A percentile compares a stretch with the other conserved stretches of the same genome.
These are phyloP conservation scores for Lupinus albus DNA, from an alignment of 306 rosid genomes.

Conservation along the genomic window DNA sequence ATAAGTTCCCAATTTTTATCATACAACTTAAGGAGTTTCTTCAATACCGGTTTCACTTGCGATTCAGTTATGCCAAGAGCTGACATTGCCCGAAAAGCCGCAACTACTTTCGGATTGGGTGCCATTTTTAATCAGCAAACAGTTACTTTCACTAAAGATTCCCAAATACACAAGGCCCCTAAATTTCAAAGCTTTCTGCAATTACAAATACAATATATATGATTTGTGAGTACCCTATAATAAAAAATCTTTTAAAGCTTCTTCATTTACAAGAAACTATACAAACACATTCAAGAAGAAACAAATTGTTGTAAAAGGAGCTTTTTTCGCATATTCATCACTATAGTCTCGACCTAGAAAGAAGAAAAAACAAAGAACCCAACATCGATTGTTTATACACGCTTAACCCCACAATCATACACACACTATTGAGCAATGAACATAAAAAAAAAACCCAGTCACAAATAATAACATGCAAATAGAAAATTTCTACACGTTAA, in stretches of 20 bases:
- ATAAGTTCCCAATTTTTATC: constrained; percentile 89
- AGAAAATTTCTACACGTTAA: background rate
- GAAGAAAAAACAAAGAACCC: background rate
- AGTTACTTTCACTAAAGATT: constrained; percentile 33
- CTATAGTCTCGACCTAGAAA: background rate
- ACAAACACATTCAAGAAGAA: no score
- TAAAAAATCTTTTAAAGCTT: no score
- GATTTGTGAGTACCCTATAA: constrained; percentile 5
- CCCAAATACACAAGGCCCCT: constrained; percentile 15
- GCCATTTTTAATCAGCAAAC: constrained; percentile 61
- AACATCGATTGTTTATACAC: background rate
- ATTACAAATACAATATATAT: constrained; percentile 21
- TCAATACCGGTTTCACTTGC: constrained; percentile 74
- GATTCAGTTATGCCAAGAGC: constrained; percentile 61
- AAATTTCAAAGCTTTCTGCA: constrained; percentile 22
- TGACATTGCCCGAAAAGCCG: constrained; percentile 76
- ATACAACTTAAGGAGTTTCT: constrained; percentile 70
- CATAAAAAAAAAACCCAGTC: background rate
- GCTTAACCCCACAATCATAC: background rate
- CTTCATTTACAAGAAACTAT: no score
- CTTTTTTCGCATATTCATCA: background rate
- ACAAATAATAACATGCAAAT: constrained; percentile 13
- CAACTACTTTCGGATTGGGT: constrained; percentile 50
- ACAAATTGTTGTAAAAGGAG: no score
- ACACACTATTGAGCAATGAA: background rate